A percentile compares a stretch with the other conserved stretches of the same genome.
Evolutionary conservation across 2,329 filamentous ascomycete genomes (phyloP).

Genomic region (Aspergillus sp.): DNA sequence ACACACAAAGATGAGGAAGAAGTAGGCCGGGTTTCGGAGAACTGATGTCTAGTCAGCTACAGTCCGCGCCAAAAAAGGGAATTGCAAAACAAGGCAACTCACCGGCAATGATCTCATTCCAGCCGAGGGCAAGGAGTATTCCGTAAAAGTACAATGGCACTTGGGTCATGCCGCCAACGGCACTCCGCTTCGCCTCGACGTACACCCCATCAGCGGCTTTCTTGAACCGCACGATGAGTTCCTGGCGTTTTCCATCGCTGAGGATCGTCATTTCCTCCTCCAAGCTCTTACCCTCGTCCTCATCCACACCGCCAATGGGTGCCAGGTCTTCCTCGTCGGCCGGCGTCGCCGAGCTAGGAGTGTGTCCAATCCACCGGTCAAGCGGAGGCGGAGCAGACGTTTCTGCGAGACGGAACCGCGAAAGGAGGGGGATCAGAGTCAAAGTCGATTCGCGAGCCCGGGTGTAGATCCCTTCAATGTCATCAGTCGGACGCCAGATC

Average conservation of each 20-base stretch:
- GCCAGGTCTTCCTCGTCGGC: conserved; percentile 83
- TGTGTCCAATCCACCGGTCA: conserved; percentile 68
- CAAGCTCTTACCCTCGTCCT: conserved; percentile 85
- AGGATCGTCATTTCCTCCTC: conserved; percentile 97
- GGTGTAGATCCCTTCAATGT: conserved; percentile 94
- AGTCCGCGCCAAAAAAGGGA: not conserved
- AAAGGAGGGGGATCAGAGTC: conserved; percentile 77
- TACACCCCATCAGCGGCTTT: conserved; percentile 97
- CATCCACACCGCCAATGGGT: conserved; percentile 87
- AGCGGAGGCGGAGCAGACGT: conserved; percentile 74
- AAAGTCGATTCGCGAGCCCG: conserved; percentile 86
- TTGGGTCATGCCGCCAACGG: conserved; percentile 89
- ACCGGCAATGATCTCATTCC: conserved; percentile 97
- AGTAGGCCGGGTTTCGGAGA: conserved; percentile 85
- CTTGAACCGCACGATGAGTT: conserved; percentile 90
- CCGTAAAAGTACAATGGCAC: conserved; percentile 93
- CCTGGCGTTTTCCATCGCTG: conserved; percentile 78
- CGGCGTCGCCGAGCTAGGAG: conserved; percentile 62
- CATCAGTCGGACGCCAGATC: conserved; percentile 93
- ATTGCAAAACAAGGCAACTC: conserved; percentile 31
- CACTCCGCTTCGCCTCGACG: conserved; percentile 93
- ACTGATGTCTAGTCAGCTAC: conserved; percentile 45
- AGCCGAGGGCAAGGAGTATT: conserved; percentile 80
- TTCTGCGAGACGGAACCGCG: conserved; percentile 67
- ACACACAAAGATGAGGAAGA: conserved; percentile 73